Percentiles rank a stretch among this genome's conserved stretches.
Conservation (phyloP, 768 basidiomycete genomes). For the Pleurotus pulmonarius region DNA sequence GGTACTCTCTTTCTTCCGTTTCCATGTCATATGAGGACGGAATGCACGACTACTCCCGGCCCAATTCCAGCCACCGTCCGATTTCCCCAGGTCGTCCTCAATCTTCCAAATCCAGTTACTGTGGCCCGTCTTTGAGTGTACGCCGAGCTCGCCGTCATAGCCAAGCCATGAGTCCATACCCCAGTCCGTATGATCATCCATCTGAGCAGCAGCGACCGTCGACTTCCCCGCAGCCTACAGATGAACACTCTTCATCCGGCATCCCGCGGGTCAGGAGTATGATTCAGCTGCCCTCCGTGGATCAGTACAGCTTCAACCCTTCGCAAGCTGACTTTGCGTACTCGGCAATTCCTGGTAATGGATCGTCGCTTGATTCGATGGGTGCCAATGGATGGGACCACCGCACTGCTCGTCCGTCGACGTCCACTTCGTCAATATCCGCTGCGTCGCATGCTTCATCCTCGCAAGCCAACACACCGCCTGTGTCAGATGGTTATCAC, state of each 20-base stretch:
- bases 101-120: slow-evolving; percentile 60
- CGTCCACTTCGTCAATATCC: slow-evolving; percentile 72
- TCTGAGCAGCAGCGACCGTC: slow-evolving; percentile 61
- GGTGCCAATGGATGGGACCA: slow-evolving; percentile 45
- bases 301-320: slow-evolving; percentile 62
- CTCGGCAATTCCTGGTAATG: slow-evolving; percentile 53
- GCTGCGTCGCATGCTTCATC: slow-evolving; percentile 75
- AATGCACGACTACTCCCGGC: slow-evolving; percentile 65
- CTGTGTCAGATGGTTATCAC: slow-evolving; percentile 62
- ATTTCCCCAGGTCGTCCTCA: slow-evolving; percentile 66
- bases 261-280: slow-evolving; percentile 80
- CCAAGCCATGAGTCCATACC: slow-evolving; percentile 86
- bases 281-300: slow-evolving; percentile 75
- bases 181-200: slow-evolving; percentile 72
- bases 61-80: slow-evolving; percentile 69
- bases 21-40: slow-evolving; percentile 70
- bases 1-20: slow-evolving; percentile 82
- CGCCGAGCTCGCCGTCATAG: slow-evolving; percentile 75
- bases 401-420: slow-evolving; percentile 66
- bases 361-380: slow-evolving; percentile 43
- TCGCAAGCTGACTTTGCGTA: slow-evolving; percentile 80
- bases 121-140: slow-evolving; percentile 53
- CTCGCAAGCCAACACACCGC: slow-evolving; percentile 80
- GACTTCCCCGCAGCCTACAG: slow-evolving; percentile 67
- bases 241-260: slow-evolving; percentile 40